These are phyloP conservation scores for Scedosporium apiospermum DNA, from an alignment of 2,329 filamentous ascomycete genomes.

Conservation along the genomic window DNA sequence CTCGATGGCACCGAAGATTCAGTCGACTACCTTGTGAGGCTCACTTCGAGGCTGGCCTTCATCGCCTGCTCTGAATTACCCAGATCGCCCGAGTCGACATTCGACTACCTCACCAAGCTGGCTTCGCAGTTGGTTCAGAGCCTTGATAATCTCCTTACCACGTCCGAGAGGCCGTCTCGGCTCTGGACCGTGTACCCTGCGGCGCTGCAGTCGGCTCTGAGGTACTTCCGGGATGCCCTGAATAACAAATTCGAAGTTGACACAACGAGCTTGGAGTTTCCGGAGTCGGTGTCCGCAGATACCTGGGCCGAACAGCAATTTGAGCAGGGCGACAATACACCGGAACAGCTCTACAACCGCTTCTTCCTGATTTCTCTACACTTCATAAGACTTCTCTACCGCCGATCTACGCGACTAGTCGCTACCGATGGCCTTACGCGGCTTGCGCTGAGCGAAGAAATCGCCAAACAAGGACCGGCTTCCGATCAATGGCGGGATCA, in stretches of 20 bases:
- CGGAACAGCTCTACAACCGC: constrained; percentile 20
- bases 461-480: constrained; percentile 17
- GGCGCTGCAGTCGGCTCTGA: constrained; percentile 20
- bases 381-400: constrained; percentile 30
- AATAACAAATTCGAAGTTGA: constrained; percentile 9
- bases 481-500: constrained; percentile 15
- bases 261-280: constrained; percentile 6
- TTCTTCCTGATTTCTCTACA: constrained; percentile 30
- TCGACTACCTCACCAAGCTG: constrained; percentile 32
- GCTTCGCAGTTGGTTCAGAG: constrained; percentile 10
- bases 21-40: constrained; percentile 20
- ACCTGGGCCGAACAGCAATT: constrained; percentile 17
- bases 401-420: constrained; percentile 24
- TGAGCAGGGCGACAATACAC: constrained; percentile 8
- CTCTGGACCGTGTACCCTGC: constrained; percentile 11
- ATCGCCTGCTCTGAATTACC: constrained; percentile 37
- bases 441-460: constrained; percentile 23
- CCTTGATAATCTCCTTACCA: constrained; percentile 4
- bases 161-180: neutral
- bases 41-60: constrained; percentile 36
- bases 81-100: constrained; percentile 13
- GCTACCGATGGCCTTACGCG: constrained; percentile 12
- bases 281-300: constrained; percentile 12
- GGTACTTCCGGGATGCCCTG: constrained; percentile 33
- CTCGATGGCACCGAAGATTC: constrained; percentile 15